These are phyloP conservation scores for Pycnococcus provasolii DNA, from an alignment of 139 green algal genomes.

Conservation along the genomic window DNA sequence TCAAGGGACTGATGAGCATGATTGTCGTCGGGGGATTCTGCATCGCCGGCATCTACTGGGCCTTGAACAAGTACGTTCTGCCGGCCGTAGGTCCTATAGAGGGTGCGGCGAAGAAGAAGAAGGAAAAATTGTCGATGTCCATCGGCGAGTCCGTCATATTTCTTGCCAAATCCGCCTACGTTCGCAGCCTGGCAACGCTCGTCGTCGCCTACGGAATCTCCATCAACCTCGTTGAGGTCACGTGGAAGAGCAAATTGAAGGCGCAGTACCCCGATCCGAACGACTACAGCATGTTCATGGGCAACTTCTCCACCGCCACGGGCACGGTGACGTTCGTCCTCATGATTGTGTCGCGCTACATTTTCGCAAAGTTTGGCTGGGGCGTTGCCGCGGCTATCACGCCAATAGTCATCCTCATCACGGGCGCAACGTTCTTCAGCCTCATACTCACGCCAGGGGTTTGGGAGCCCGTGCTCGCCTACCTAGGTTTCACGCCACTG, in stretches of 20 bases:
- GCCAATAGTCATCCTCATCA: slow-evolving; percentile 33
- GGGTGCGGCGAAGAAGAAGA: slow-evolving; percentile 10
- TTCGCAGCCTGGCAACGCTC: slow-evolving; percentile 86
- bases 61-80: slow-evolving; percentile 72
- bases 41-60: slow-evolving; percentile 71
- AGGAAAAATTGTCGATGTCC: slow-evolving; percentile 37
- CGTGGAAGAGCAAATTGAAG: slow-evolving; percentile 99
- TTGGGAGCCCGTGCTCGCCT: not conserved
- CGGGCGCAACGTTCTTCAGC: not conserved
- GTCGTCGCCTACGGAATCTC: slow-evolving; percentile 94
- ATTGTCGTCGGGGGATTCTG: slow-evolving; percentile 73
- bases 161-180: slow-evolving; percentile 85
- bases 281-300: slow-evolving; percentile 89
- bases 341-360: slow-evolving; percentile 88
- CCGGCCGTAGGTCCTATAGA: not conserved
- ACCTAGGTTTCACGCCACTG: slow-evolving; percentile 79
- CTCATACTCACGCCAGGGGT: not conserved
- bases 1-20: slow-evolving; percentile 93
- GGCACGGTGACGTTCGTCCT: slow-evolving; percentile 90
- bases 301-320: slow-evolving; percentile 56
- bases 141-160: slow-evolving; percentile 88
- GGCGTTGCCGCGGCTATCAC: slow-evolving; percentile 90
- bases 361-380: slow-evolving; percentile 95
- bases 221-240: slow-evolving; percentile 99
- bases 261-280: slow-evolving; percentile 96